Percentiles rank a stretch among this genome's conserved stretches.
Conservation (phyloP, 495 filamentous ascomycete species). For the Podospora anserina region DNA sequence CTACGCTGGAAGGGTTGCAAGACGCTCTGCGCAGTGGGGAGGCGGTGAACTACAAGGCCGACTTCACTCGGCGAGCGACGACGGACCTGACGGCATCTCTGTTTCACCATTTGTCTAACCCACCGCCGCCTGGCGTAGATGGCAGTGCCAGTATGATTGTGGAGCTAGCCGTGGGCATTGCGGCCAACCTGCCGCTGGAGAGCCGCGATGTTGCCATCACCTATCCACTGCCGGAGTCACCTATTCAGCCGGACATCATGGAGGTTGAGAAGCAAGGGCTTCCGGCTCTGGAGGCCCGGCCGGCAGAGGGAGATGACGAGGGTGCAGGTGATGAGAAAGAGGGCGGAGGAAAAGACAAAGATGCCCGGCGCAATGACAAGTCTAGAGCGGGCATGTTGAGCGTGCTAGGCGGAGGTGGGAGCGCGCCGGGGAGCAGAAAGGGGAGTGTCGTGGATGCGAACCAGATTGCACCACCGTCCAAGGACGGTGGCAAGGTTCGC, state of each 20-base stretch:
- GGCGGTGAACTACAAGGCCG: conserved; percentile 57
- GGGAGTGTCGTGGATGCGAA: conserved; percentile 34
- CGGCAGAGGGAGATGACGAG: conserved; percentile 49
- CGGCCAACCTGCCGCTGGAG: conserved; percentile 82
- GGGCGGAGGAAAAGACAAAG: conserved; percentile 38
- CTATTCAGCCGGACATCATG: conserved; percentile 69
- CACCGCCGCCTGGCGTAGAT: conserved; percentile 71
- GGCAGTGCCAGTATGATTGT: conserved; percentile 85
- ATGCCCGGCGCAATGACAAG: conserved; percentile 37
- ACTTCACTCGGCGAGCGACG: conserved; percentile 66
- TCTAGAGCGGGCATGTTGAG: conserved; percentile 38
- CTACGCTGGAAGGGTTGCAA: conserved; percentile 87
- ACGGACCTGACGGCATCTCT: conserved; percentile 67
- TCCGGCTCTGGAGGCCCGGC: conserved; percentile 61
- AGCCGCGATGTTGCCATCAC: conserved; percentile 85
- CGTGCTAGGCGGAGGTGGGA: conserved; percentile 28
- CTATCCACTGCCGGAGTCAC: conserved; percentile 72
- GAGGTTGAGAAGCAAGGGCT: conserved; percentile 72
- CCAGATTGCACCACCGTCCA: conserved; percentile 39
- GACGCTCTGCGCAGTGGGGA: conserved; percentile 63
- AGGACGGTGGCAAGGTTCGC: conserved; percentile 58
- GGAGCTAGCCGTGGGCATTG: conserved; percentile 83
- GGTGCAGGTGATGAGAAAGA: conserved; percentile 45
- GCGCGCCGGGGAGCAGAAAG: conserved; percentile 35
- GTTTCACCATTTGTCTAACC: conserved; percentile 68